These are phyloP conservation scores for Erodium moschatum DNA, from an alignment of 441 rosid genomes.

Conservation along the genomic window DNA sequence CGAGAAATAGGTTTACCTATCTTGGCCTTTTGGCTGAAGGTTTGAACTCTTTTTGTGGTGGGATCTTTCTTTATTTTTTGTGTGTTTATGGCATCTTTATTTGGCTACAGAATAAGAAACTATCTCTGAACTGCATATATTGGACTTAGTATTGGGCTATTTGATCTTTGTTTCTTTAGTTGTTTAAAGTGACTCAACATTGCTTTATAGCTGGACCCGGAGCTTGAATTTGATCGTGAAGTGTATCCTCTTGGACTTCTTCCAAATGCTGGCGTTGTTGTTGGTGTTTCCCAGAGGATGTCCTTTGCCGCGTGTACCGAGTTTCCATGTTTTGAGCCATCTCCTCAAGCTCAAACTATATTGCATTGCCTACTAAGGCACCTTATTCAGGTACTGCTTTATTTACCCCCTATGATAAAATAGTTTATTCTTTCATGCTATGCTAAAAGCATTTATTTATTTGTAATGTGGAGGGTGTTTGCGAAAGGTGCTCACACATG, in stretches of 20 bases:
- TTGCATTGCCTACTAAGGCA: conserved; percentile 90
- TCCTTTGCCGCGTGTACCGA: conserved; percentile 92
- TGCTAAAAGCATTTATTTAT: neutral
- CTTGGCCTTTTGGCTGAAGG: conserved; percentile 16
- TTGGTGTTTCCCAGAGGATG: conserved; percentile 93
- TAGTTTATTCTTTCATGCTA: neutral
- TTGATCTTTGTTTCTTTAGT: neutral
- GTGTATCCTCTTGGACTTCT: conserved; percentile 93
- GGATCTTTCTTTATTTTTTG: neutral
- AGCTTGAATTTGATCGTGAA: conserved; percentile 96
- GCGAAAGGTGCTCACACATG: neutral
- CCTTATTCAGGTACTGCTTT: conserved; percentile 77
- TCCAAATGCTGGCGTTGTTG: conserved; percentile 93
- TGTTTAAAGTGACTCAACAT: conserved; percentile 22
- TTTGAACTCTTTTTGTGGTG: neutral
- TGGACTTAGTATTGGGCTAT: neutral
- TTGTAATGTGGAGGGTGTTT: neutral
- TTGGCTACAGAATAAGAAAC: neutral
- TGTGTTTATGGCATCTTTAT: neutral
- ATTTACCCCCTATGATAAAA: neutral
- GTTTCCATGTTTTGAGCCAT: conserved; percentile 93
- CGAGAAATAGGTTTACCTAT: conserved; percentile 3
- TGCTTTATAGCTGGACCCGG: conserved; percentile 80
- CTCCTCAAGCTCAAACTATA: conserved; percentile 97
- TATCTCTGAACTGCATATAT: neutral